Percentiles rank a stretch among this genome's conserved stretches.
Evolutionary conservation across 1,139 yeast species (phyloP).

Genomic region (Wickerhamiella infanticola): DNA sequence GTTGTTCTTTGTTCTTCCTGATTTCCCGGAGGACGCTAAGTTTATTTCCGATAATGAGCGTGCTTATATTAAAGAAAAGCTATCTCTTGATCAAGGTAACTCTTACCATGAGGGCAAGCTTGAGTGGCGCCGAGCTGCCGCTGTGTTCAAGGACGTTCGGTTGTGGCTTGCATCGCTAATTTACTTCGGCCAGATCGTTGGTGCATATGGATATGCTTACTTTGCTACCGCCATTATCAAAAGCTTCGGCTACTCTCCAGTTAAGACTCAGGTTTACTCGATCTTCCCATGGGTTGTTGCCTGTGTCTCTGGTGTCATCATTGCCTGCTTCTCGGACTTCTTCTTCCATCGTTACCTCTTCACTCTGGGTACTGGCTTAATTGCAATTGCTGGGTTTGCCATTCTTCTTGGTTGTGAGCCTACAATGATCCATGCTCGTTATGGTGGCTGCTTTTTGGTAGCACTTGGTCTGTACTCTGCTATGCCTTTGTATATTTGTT

Average conservation of each 20-base stretch:
- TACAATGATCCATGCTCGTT: conserved; percentile 29
- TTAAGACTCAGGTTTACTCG: conserved; percentile 48
- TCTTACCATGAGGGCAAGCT: conserved; percentile 26
- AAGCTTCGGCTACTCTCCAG: conserved; percentile 42
- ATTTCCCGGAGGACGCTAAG: conserved; percentile 54
- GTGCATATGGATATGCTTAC: conserved; percentile 58
- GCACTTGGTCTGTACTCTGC: conserved; percentile 54
- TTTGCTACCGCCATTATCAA: conserved; percentile 52
- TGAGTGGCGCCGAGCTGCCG: conserved; percentile 20
- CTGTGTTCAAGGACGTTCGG: conserved; percentile 26
- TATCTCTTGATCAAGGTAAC: conserved; percentile 31
- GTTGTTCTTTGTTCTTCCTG: conserved; percentile 53
- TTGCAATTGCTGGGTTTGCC: conserved; percentile 42
- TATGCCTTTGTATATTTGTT: conserved; percentile 63
- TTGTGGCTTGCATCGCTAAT: conserved; percentile 43
- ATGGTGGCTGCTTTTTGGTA: conserved; percentile 56
- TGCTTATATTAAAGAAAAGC: conserved; percentile 27
- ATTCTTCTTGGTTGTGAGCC: conserved; percentile 33
- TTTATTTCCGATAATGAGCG: conserved; percentile 30
- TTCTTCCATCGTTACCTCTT: conserved; percentile 34
- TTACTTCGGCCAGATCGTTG: conserved; percentile 49
- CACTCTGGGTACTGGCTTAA: conserved; percentile 27
- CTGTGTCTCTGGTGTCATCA: conserved; percentile 37
- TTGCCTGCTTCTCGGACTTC: conserved; percentile 32
- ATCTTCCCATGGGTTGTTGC: conserved; percentile 61